Evolutionary conservation across 2,329 filamentous ascomycete genomes (phyloP).

Genomic region (Alternaria incomplexa): DNA sequence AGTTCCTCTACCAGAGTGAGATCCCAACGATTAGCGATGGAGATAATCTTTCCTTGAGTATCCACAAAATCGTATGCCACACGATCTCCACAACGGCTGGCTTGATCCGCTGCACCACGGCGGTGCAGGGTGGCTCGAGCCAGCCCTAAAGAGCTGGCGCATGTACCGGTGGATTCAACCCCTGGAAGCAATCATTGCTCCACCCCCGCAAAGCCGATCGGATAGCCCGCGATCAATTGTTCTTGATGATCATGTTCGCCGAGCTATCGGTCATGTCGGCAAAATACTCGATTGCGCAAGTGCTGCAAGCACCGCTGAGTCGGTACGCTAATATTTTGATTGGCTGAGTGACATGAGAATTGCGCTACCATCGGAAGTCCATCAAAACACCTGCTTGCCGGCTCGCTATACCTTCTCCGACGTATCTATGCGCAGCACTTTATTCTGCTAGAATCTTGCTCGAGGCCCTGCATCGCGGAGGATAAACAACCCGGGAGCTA

Average conservation of each 20-base stretch:
- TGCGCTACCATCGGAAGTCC: background rate
- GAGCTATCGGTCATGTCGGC: background rate
- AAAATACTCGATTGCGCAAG: background rate
- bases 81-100: background rate
- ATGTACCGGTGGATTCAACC: background rate
- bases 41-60: background rate
- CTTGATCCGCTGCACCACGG: background rate
- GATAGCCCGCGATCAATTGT: background rate
- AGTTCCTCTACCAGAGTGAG: background rate
- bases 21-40: background rate
- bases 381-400: background rate
- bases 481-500: background rate
- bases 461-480: background rate
- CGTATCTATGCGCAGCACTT: background rate
- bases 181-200: background rate
- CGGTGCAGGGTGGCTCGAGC: background rate
- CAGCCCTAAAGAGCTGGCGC: background rate
- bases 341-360: background rate
- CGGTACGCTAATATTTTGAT: background rate
- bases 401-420: background rate
- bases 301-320: background rate
- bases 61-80: background rate
- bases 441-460: background rate
- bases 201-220: background rate
- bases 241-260: background rate